Conservation (phyloP, 805 yeast species). For the Metschnikowia arizonensis region DNA sequence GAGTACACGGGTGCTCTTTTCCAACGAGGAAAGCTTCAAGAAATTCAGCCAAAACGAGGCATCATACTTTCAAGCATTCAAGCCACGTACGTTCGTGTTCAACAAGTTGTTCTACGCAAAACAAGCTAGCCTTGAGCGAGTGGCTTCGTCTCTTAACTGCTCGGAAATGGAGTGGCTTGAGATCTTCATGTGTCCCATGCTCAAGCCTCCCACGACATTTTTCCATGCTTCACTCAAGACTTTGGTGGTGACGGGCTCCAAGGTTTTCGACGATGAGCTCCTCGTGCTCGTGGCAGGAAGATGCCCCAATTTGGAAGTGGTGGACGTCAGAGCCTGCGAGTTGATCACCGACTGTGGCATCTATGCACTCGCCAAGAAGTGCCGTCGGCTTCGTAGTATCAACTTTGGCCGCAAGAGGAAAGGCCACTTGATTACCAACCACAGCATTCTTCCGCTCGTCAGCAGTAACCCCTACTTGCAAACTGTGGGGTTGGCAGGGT, state of each 20-base stretch:
- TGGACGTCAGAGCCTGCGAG: slow-evolving; percentile 85
- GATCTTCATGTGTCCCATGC: slow-evolving; percentile 74
- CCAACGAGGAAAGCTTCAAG: slow-evolving; percentile 43
- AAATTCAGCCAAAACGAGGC: slow-evolving; percentile 23
- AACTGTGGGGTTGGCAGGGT: slow-evolving; percentile 88
- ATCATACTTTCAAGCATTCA: slow-evolving; percentile 10
- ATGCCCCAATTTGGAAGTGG: slow-evolving; percentile 56
- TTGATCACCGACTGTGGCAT: slow-evolving; percentile 71
- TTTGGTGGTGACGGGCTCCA: slow-evolving; percentile 69
- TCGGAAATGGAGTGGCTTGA: slow-evolving; percentile 64
- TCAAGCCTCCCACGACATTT: slow-evolving; percentile 47
- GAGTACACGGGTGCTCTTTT: slow-evolving; percentile 53
- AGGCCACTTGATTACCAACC: slow-evolving; percentile 67
- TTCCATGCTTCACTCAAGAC: slow-evolving; percentile 31
- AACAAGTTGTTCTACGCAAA: slow-evolving; percentile 58
- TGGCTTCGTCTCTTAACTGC: slow-evolving; percentile 41
- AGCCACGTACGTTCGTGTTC: slow-evolving; percentile 49
- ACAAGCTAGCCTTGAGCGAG: slow-evolving; percentile 51
- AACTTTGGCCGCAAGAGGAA: slow-evolving; percentile 77
- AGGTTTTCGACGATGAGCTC: slow-evolving; percentile 55
- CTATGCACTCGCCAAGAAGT: slow-evolving; percentile 57
- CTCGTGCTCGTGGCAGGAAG: slow-evolving; percentile 47
- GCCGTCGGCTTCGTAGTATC: slow-evolving; percentile 53
- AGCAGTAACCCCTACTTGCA: slow-evolving; percentile 48
- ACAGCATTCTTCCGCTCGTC: slow-evolving; percentile 56